Conservation (phyloP, 2,329 filamentous ascomycete genomes). For the Acrocalymma vagum region DNA sequence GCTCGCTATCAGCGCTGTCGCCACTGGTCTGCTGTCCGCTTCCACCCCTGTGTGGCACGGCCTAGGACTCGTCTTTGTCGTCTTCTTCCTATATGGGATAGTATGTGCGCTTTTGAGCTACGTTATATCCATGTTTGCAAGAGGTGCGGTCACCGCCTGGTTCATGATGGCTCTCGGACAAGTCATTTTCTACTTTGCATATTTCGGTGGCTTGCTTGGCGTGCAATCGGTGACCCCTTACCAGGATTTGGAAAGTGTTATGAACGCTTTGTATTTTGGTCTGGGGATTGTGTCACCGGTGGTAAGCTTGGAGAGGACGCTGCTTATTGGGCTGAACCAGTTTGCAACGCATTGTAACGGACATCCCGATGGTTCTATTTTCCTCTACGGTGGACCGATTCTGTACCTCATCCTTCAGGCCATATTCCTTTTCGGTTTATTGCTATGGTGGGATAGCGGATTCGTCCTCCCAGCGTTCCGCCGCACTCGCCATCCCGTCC, state of each 20-base stretch:
- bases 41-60: constrained; percentile 71
- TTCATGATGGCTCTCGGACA: constrained; percentile 74
- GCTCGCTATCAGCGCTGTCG: constrained; percentile 71
- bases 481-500: constrained; percentile 48
- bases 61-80: constrained; percentile 78
- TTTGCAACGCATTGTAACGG: constrained; percentile 79
- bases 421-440: constrained; percentile 71
- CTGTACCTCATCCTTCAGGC: constrained; percentile 80
- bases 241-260: constrained; percentile 20
- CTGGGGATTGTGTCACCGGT: constrained; percentile 30
- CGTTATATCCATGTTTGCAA: constrained; percentile 79
- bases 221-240: constrained; percentile 26
- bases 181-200: constrained; percentile 59
- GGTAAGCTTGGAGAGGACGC: constrained; percentile 24
- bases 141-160: constrained; percentile 76
- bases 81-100: constrained; percentile 81
- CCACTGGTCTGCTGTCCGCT: constrained; percentile 69
- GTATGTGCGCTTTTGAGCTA: constrained; percentile 79
- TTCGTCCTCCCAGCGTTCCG: constrained; percentile 57
- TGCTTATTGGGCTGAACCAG: constrained; percentile 48
- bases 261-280: constrained; percentile 32
- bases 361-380: constrained; percentile 67
- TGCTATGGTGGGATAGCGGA: constrained; percentile 60
- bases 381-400: constrained; percentile 82
- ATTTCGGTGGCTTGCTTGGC: constrained; percentile 45